Percentiles rank a stretch among this genome's conserved stretches.
Conservation (phyloP, 1,284 basidiomycete genomes). For the Kalmanozyma brasiliensis region DNA sequence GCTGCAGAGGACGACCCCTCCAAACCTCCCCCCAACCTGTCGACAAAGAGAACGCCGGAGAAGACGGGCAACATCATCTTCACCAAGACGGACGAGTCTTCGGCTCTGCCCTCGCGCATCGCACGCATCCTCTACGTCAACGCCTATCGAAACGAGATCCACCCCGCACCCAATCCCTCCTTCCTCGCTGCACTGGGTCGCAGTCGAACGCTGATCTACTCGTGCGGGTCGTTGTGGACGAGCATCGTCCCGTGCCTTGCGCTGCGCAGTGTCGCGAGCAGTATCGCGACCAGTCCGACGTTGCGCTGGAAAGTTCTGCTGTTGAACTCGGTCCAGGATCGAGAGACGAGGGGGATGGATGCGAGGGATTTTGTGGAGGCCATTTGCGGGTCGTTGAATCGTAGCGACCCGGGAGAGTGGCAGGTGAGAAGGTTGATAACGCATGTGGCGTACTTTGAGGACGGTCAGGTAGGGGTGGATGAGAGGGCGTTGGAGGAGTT, state of each 20-base stretch:
- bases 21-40: background rate
- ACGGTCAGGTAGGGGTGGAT: constrained; percentile 31
- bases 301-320: constrained; percentile 85
- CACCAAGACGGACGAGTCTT: constrained; percentile 72
- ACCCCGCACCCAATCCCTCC: constrained; percentile 85
- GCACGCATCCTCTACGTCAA: constrained; percentile 89
- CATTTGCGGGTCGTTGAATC: constrained; percentile 78
- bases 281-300: constrained; percentile 79
- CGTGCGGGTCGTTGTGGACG: constrained; percentile 90
- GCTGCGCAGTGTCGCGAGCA: constrained; percentile 80
- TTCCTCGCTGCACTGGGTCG: constrained; percentile 77
- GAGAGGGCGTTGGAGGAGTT: constrained; percentile 1
- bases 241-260: constrained; percentile 88
- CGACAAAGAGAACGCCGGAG: constrained; percentile 7
- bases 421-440: constrained; percentile 72
- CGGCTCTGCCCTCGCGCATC: constrained; percentile 58
- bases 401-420: constrained; percentile 32
- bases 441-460: constrained; percentile 72
- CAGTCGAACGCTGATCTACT: constrained; percentile 84
- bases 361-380: constrained; percentile 85
- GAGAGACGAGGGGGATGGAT: constrained; percentile 86
- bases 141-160: constrained; percentile 76
- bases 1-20: constrained; percentile 19
- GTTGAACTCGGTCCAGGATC: constrained; percentile 86
- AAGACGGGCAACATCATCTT: constrained; percentile 76